phyloP scores from a whole-genome alignment of 1,284 basidiomycete species.

The Ustilago shanxiensis region DNA sequence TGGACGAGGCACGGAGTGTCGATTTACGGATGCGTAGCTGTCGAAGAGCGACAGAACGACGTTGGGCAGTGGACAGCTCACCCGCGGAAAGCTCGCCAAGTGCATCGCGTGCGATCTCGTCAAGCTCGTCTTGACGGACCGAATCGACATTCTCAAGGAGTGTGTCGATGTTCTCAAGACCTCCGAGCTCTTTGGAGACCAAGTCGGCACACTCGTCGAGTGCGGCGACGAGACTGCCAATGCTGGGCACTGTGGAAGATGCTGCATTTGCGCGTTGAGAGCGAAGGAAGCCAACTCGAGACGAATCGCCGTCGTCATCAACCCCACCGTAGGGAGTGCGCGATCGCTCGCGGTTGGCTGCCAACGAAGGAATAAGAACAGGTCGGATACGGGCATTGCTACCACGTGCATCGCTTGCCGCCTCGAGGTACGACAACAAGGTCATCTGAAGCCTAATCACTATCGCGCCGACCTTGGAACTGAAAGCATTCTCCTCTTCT shows the following conservation, averaged over 20 bases:
- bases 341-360: conserved; percentile 43
- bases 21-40: conserved; percentile 75
- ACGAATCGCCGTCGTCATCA: conserved; percentile 29
- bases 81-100: conserved; percentile 35
- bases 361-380: conserved; percentile 56
- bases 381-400: conserved; percentile 32
- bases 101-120: conserved; percentile 72
- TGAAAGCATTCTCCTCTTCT: conserved; percentile 56
- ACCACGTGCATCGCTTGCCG: conserved; percentile 53
- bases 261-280: conserved; percentile 41
- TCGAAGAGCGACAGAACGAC: conserved; percentile 74
- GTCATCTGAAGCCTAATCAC: conserved; percentile 54
- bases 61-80: conserved; percentile 39
- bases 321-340: conserved; percentile 28
- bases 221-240: conserved; percentile 81
- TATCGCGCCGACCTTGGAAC: conserved; percentile 40
- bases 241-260: conserved; percentile 75
- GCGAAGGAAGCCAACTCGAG: conserved; percentile 39
- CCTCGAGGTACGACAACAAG: conserved; percentile 62
- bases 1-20: conserved; percentile 73
- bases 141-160: conserved; percentile 80
- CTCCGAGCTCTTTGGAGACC: conserved; percentile 77
- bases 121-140: conserved; percentile 79
- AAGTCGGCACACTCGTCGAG: conserved; percentile 76
- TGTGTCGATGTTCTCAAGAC: conserved; percentile 78